Evolutionary conservation across 441 rosid species (phyloP).

Genomic region (Euphorbia schlechtendalii): DNA sequence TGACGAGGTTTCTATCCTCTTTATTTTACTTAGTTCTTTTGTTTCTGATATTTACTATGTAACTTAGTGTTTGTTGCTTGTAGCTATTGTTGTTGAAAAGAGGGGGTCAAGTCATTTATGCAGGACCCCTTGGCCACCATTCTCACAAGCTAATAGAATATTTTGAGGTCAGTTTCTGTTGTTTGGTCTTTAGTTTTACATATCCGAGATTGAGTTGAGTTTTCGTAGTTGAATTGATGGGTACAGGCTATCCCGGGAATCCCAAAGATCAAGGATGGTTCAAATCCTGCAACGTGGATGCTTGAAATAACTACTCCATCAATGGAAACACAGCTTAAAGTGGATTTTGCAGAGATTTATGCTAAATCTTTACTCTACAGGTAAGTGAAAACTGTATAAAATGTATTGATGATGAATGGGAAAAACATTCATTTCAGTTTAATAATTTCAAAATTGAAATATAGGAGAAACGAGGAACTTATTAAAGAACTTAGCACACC

Average conservation of each 20-base stretch:
- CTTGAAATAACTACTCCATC: constrained; percentile 61
- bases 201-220: too few relatives aligned
- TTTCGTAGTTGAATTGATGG: too few relatives aligned
- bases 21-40: background rate
- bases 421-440: background rate
- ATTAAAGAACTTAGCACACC: constrained; percentile 70
- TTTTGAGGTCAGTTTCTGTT: constrained; percentile 49
- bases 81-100: constrained; percentile 83
- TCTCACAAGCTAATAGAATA: constrained; percentile 76
- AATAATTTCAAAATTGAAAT: background rate
- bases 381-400: constrained; percentile 24
- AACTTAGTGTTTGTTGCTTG: constrained; percentile 16
- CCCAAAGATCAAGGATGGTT: constrained; percentile 58
- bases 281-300: constrained; percentile 97
- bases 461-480: constrained; percentile 66
- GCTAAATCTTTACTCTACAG: constrained; percentile 46
- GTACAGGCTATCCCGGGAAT: constrained; percentile 70
- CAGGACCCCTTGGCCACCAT: constrained; percentile 63
- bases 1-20: constrained; percentile 72
- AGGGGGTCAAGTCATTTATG: constrained; percentile 84
- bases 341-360: constrained; percentile 72
- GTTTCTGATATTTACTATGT: background rate
- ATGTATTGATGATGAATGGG: background rate
- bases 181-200: too few relatives aligned
- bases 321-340: constrained; percentile 50